phyloP scores from a whole-genome alignment of 1,139 yeast species.

The Yamadazyma atlantica region DNA sequence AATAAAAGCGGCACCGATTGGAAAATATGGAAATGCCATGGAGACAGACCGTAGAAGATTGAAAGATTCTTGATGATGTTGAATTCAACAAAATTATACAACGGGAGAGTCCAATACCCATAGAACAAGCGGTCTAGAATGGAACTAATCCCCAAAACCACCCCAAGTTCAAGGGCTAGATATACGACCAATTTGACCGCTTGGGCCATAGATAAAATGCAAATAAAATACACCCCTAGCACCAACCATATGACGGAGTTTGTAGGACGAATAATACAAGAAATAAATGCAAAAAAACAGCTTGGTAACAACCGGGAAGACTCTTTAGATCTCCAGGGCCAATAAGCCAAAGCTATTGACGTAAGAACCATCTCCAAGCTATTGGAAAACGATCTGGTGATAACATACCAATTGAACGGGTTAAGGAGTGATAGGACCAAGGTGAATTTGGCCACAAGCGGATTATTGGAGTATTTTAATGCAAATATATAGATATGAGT shows the following conservation, averaged over 20 bases:
- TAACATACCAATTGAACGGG: slow-evolving; percentile 80
- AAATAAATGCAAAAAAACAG: slow-evolving; percentile 45
- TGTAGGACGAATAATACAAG: slow-evolving; percentile 80
- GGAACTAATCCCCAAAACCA: slow-evolving; percentile 12
- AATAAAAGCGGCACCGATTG: slow-evolving; percentile 82
- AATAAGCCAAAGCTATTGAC: slow-evolving; percentile 62
- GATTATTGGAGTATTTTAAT: slow-evolving; percentile 31
- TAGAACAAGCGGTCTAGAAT: slow-evolving; percentile 63
- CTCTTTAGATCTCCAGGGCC: slow-evolving; percentile 60
- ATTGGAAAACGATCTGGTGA: slow-evolving; percentile 85
- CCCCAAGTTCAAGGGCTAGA: slow-evolving; percentile 8
- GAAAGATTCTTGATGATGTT: slow-evolving; percentile 75
- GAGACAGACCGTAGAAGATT: slow-evolving; percentile 80
- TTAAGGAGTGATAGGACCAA: slow-evolving; percentile 59
- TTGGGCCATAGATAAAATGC: neutral
- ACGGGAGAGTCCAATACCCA: slow-evolving; percentile 57
- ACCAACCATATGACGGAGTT: slow-evolving; percentile 73
- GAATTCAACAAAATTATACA: slow-evolving; percentile 68
- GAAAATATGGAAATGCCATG: slow-evolving; percentile 79
- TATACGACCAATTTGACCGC: slow-evolving; percentile 2
- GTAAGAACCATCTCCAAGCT: slow-evolving; percentile 77
- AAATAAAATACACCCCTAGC: slow-evolving; percentile 41
- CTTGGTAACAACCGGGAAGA: slow-evolving; percentile 8
- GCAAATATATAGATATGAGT: slow-evolving; percentile 53
- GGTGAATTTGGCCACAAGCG: slow-evolving; percentile 44